Base-by-base conservation (phyloP, 2,329 filamentous ascomycete genomes). In the Cladobotryum protrusum region DNA sequence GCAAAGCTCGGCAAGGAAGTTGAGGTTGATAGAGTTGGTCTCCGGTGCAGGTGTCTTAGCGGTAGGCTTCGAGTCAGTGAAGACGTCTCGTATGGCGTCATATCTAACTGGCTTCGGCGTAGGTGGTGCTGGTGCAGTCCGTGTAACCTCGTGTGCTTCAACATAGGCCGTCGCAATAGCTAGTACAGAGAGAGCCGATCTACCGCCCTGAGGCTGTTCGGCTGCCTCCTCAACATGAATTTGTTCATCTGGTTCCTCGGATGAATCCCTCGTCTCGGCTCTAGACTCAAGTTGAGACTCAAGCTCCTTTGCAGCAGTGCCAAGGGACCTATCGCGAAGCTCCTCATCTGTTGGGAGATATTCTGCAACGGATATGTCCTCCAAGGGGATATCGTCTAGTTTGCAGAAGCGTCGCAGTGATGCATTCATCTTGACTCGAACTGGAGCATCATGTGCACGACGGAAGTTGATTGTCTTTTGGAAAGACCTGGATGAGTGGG, bases 401-500 rank as follows among this genome's bases (percentile, higher is more conserved):
- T 67, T 70, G 59, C 69, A 72, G 54, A 72, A 69, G 8, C 65
- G 64, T 33, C 64, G 59, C 44, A 73, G 54, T 4, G 63, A 57
- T 6, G 64, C 60, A 15, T 57, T 61, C 45, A 73, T 58, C 60
- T 68, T 70, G 13, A 55, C 45, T 44, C 66, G 63, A 29, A 66
- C 58, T 4, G 66, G 66, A 35, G 58, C 58, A 45, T 71, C 66
- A 9, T 63, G 60, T 7, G 59, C 61, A 47, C 65, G 62, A 37
- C 62, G 63, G 49, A 66, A 58, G 42, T 68, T 70, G 18, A 57
- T 56, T 1, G 68, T 68, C 40, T 62, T 60, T 33, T 66, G 64
- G 55, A 65, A 69, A 3, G 67, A 70, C 17, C 77, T 71, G 8
- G 76, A 79, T 15, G 75, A 69, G 52, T 77, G 75, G 1, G 72